Base-by-base conservation (phyloP, 2,329 filamentous ascomycete species). In the Gyromitra esculenta region DNA sequence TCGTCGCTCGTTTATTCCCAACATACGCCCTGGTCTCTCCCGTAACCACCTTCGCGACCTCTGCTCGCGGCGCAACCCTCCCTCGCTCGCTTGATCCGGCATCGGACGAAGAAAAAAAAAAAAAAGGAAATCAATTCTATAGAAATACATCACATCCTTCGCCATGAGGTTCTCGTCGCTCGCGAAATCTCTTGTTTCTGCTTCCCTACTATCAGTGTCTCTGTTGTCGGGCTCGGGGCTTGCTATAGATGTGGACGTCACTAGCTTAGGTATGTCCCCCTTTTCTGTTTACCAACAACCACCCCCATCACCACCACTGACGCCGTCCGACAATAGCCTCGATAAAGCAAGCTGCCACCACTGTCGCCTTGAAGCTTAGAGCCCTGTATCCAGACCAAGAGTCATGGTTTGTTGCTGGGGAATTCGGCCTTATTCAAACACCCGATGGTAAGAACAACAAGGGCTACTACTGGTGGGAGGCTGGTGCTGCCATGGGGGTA, bases 381-480 rank as follows among this genome's bases (percentile, higher is more conserved):
- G 67, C 64, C 1, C 50, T 78, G 6, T 80, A 80, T 35, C 76
- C 77, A 5, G 73, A 70, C n/a, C 66, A 70, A 4, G 71, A 80
- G 62, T 39, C 78, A n/a, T 79, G 79, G 70, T 76, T 75, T 45
- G 65, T 74, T 35, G 73, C 79, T 37, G 79, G 79, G n/a, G 78
- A 79, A 35, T 78, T 76, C 62, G 78, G 73, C 5, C 59, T 67
- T n/a, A 77, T 78, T 18, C 67, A 60, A 50, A 78, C 78, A 3
- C 35, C 76, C 9, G 59, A 77, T 60, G 76, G 76, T 37, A 77
- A 69, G 60, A 78, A 79, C 35, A 18, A 79, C 68, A 64, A 77
- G 35, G 78, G 78, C 13, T 79, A 78, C 70, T 80, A 79, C 71
- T 80, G 78, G 77, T 80, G 79, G 79, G 79, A 80, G 70, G 78